Conservation (phyloP, 441 rosid genomes). For the Viola pubescens region DNA sequence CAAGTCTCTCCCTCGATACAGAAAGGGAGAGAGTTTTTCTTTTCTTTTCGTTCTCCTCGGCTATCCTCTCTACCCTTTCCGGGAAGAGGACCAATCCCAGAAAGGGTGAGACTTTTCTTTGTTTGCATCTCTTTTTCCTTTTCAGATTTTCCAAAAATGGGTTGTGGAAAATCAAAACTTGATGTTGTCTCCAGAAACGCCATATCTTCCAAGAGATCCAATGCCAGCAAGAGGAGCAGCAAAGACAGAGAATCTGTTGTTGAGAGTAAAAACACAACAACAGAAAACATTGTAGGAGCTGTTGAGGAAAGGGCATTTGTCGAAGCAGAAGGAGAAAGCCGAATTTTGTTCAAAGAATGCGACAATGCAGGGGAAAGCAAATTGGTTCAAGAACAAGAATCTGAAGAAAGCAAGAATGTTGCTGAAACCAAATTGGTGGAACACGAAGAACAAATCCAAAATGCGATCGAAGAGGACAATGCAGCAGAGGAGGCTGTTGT, state of each 20-base stretch:
- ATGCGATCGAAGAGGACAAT: neutral
- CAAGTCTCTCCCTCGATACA: neutral
- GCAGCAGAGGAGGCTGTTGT: neutral
- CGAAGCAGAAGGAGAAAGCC: neutral
- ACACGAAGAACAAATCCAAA: neutral
- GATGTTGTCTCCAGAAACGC: conserved; percentile 52
- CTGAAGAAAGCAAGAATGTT: neutral
- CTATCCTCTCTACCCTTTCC: no score
- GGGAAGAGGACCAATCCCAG: neutral
- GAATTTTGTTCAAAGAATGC: no score
- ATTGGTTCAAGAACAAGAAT: neutral
- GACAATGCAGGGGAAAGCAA: neutral
- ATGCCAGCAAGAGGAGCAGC: conserved; percentile 10
- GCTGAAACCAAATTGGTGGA: neutral
- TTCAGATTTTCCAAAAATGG: conserved; percentile 28
- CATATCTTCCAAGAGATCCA: conserved; percentile 28
- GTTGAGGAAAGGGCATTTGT: neutral
- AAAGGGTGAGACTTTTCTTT: conserved; percentile 1
- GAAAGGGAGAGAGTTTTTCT: no score
- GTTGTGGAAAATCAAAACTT: conserved; percentile 69
- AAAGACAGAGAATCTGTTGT: conserved; percentile 3
- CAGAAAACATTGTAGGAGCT: conserved; percentile 3
- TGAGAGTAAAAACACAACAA: neutral
- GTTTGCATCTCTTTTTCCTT: neutral
- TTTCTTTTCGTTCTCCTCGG: no score